Percentiles rank a stretch among this genome's conserved stretches.
Evolutionary conservation across 1,284 basidiomycete genomes (phyloP).

Genomic region (Blastosporella zonata): DNA sequence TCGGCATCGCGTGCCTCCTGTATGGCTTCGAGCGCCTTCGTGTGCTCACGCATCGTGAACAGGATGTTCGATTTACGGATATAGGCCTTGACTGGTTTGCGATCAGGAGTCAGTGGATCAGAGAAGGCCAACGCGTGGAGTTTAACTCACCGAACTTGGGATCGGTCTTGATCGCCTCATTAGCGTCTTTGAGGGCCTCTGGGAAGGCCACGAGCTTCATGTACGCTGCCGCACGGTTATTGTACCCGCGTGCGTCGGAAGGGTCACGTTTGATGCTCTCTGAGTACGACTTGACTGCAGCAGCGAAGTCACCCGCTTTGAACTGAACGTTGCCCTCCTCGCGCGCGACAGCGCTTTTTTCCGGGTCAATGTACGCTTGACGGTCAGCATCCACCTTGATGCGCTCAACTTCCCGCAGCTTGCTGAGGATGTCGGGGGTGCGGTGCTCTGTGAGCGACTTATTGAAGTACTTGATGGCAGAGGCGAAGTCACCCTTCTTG

Average conservation of each 20-base stretch:
- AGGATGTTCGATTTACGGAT: conserved; percentile 91
- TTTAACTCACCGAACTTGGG: conserved; percentile 66
- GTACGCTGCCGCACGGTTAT: conserved; percentile 96
- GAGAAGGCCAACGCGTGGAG: not conserved
- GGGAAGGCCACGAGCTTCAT: conserved; percentile 93
- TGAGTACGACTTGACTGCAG: conserved; percentile 90
- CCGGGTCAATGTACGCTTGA: conserved; percentile 88
- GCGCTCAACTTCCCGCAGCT: conserved; percentile 86
- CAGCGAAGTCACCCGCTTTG: conserved; percentile 89
- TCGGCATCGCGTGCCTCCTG: conserved; percentile 78
- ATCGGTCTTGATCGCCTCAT: conserved; percentile 93
- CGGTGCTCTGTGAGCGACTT: conserved; percentile 97
- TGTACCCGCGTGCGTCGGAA: conserved; percentile 88
- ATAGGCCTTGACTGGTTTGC: conserved; percentile 81
- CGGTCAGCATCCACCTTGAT: conserved; percentile 75
- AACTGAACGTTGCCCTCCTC: conserved; percentile 93
- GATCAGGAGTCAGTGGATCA: not conserved
- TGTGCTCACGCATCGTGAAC: conserved; percentile 89
- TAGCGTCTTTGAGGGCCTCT: conserved; percentile 94
- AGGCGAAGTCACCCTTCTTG: conserved; percentile 75
- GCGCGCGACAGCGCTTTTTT: conserved; percentile 79
- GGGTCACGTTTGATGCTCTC: conserved; percentile 98
- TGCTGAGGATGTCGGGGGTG: conserved; percentile 89
- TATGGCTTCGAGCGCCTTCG: conserved; percentile 79
- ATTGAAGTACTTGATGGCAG: conserved; percentile 87